These are phyloP conservation scores for Zygnema circumcarinatum DNA, from an alignment of 139 green algal species.

Conservation along the genomic window DNA sequence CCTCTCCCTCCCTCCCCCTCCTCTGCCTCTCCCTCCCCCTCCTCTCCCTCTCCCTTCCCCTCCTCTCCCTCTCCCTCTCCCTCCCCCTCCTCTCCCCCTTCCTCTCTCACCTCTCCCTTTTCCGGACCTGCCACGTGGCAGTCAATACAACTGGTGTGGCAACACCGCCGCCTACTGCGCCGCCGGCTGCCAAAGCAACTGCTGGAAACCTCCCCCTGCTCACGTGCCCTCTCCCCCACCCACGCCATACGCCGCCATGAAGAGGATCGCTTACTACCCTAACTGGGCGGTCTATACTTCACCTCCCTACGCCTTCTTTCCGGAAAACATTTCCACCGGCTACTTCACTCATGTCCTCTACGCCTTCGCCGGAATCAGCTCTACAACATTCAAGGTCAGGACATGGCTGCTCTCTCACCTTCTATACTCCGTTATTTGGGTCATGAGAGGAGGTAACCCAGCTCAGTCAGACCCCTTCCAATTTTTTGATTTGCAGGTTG, in stretches of 20 bases:
- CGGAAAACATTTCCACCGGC: background rate
- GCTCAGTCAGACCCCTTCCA: background rate
- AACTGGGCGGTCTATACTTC: background rate
- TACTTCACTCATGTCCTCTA: slow-evolving; percentile 17
- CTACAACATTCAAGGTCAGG: background rate
- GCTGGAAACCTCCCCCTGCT: background rate
- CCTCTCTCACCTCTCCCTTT: background rate
- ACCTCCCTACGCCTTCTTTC: slow-evolving; percentile 5
- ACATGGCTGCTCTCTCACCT: background rate
- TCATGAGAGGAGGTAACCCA: background rate
- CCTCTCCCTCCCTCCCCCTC: too few relatives aligned
- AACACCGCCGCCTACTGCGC: slow-evolving; percentile 25
- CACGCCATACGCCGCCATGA: background rate
- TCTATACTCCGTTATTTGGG: background rate
- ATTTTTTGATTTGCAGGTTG: background rate
- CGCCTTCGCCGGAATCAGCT: slow-evolving; percentile 15
- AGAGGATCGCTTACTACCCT: slow-evolving; percentile 9
- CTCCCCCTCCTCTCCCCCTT: background rate
- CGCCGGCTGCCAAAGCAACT: background rate
- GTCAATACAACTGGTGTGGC: slow-evolving; percentile 17
- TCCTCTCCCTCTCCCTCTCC: background rate
- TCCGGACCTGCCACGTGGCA: too few relatives aligned
- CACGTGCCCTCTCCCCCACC: background rate
- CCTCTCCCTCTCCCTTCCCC: background rate
- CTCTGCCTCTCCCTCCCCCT: background rate